phyloP scores from a whole-genome alignment of 2,329 filamentous ascomycete genomes.

The Penicillium hordei region DNA sequence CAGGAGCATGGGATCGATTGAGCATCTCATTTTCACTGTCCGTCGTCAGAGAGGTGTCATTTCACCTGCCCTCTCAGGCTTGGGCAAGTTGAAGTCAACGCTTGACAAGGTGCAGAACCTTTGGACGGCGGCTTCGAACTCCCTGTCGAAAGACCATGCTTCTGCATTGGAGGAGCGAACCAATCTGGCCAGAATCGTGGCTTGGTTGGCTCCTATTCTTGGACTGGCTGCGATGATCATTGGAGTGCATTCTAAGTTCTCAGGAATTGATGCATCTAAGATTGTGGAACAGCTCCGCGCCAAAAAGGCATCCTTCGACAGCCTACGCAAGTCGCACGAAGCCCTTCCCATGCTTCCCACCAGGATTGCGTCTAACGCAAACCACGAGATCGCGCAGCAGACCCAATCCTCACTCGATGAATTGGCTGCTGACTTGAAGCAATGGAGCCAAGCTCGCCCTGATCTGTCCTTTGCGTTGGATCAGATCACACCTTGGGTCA shows the following conservation, averaged over 20 bases:
- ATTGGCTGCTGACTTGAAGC: slow-evolving; percentile 45
- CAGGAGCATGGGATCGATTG: slow-evolving; percentile 79
- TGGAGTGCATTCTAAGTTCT: slow-evolving; percentile 66
- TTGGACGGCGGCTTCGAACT: slow-evolving; percentile 30
- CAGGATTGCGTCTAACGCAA: slow-evolving; percentile 44
- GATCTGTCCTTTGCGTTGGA: slow-evolving; percentile 64
- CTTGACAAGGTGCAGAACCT: slow-evolving; percentile 36
- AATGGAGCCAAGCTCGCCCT: slow-evolving; percentile 51
- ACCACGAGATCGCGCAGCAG: slow-evolving; percentile 32
- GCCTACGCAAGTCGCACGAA: slow-evolving; percentile 45
- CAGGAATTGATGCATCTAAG: slow-evolving; percentile 50
- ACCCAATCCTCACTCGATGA: slow-evolving; percentile 29
- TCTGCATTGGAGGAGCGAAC: slow-evolving; percentile 20
- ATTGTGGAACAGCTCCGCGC: slow-evolving; percentile 50
- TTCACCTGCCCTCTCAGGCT: slow-evolving; percentile 31
- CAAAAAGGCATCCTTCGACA: slow-evolving; percentile 53
- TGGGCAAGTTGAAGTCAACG: slow-evolving; percentile 33
- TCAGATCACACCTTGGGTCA: slow-evolving; percentile 67
- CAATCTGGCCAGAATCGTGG: slow-evolving; percentile 32
- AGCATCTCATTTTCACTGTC: slow-evolving; percentile 68
- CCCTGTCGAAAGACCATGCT: slow-evolving; percentile 25
- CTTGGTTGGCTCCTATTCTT: slow-evolving; percentile 71
- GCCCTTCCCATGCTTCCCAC: slow-evolving; percentile 52
- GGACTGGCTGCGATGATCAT: slow-evolving; percentile 62
- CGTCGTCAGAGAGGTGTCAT: slow-evolving; percentile 42